Evolutionary conservation across 78 protist genomes (phyloP).

Genomic region (Isochrysis galbana): DNA sequence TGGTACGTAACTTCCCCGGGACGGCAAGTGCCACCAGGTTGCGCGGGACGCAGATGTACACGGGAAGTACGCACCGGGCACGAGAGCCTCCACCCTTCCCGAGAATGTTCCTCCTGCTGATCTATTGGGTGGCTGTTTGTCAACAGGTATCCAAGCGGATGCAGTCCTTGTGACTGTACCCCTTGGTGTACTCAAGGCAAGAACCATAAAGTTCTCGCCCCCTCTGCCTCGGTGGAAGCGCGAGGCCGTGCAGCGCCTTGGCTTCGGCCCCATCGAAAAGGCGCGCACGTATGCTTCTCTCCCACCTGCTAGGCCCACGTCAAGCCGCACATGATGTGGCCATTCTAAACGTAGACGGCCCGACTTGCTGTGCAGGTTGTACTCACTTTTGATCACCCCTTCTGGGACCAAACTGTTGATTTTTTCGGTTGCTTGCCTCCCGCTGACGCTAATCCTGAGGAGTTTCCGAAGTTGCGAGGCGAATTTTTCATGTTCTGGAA

Average conservation of each 20-base stretch:
- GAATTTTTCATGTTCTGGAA: constrained; percentile 6
- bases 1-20: too few species aligned
- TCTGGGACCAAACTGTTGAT: neutral
- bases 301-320: too few species aligned
- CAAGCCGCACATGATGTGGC: too few species aligned
- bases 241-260: constrained; percentile 41
- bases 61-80: too few species aligned
- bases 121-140: neutral
- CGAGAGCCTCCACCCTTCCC: too few species aligned
- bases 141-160: constrained; percentile 27
- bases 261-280: constrained; percentile 51
- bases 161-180: constrained; percentile 39
- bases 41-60: too few species aligned
- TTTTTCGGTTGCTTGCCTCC: neutral
- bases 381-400: neutral
- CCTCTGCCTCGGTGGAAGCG: constrained; percentile 47
- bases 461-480: neutral
- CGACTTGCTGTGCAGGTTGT: neutral
- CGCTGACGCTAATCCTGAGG: neutral
- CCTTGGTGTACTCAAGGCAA: constrained; percentile 41
- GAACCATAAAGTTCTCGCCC: constrained; percentile 13
- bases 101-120: too few species aligned
- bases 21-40: too few species aligned
- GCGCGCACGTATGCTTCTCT: neutral
- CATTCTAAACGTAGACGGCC: too few species aligned